Conservation (phyloP, 2,329 filamentous ascomycete species). For the Trichoderma sp. region DNA sequence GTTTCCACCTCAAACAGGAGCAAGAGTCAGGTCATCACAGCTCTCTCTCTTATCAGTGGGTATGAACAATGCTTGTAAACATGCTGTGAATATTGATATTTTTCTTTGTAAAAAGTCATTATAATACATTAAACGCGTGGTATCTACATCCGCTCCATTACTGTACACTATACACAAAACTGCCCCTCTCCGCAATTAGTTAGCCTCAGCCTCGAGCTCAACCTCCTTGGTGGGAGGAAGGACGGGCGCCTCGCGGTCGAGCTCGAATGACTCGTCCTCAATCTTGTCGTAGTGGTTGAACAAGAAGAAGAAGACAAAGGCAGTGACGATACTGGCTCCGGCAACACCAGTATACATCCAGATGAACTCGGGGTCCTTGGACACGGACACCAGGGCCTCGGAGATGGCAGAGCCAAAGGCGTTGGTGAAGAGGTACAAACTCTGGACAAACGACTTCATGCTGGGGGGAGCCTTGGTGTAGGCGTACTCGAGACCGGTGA, state of each 20-base stretch:
- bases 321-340: slow-evolving; percentile 45
- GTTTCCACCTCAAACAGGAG: background rate
- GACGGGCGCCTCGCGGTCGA: slow-evolving; percentile 33
- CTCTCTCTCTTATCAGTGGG: background rate
- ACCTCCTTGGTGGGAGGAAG: slow-evolving; percentile 6
- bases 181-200: background rate
- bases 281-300: slow-evolving; percentile 39
- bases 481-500: slow-evolving; percentile 69
- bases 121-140: background rate
- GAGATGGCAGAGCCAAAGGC: slow-evolving; percentile 59
- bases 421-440: slow-evolving; percentile 58
- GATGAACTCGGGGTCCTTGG: slow-evolving; percentile 61
- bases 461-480: slow-evolving; percentile 69
- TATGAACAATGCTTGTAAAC: background rate
- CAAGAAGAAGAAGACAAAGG: slow-evolving; percentile 50
- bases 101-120: background rate
- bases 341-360: slow-evolving; percentile 65
- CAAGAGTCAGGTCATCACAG: slow-evolving; percentile 6
- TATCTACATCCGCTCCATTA: slow-evolving; percentile 4
- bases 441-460: slow-evolving; percentile 63
- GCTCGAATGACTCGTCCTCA: slow-evolving; percentile 40
- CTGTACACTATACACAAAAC: background rate
- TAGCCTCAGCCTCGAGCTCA: background rate
- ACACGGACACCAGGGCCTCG: slow-evolving; percentile 57
- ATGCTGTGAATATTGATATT: background rate